Evolutionary conservation across 208 protist genomes (phyloP), one percentile per base, ranked within the genome.

Genomic region (Acanthamoeba quina): DNA sequence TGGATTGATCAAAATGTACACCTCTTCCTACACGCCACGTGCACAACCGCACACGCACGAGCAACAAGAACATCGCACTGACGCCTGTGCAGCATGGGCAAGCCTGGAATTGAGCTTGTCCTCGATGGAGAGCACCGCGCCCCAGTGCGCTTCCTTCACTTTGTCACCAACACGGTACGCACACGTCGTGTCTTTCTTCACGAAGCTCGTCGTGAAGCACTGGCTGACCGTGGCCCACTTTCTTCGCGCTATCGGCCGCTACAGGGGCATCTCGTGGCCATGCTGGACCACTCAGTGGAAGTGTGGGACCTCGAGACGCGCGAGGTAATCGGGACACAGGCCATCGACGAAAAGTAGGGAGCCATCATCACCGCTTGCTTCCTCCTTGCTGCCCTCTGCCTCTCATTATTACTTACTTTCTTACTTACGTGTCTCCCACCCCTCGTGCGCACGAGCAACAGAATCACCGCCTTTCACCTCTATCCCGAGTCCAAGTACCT

Each of bases 1-100:
- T 90, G 83, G 83, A 17, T 34, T 72, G 5, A 90, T 90, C 19
- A 90, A 90, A 34, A 90, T 90, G 83, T 90, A 72, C 52, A 54
- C 49, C 15, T 54, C 9, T 17, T 17, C 49, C 49, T 54, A 11
- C 49, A 29, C n/a, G 9, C 26, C 21, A 31, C 49, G 52, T 56
- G 52, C 52, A 56, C 52, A 17, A 56, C 13, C 31, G 31, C 0
- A 10, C 21, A 29, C 6, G 13, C 37, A 29, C 37, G 7, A 7
- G 29, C 37, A 19, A 37, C 6, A 15, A 78, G 11, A 11, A 62
- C 56, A 17, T 17, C 21, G 34, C 19, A 37, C 44, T 21, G 37
- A 85, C 41, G 13, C 58, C 26, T 68, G 13, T 56, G 44, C 41
- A 56, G 83, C 83, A 56, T 90, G 17, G 83, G 83, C 58, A 90